phyloP scores from a whole-genome alignment of 2,329 filamentous ascomycete species.

The Xylariaceae sp. region DNA sequence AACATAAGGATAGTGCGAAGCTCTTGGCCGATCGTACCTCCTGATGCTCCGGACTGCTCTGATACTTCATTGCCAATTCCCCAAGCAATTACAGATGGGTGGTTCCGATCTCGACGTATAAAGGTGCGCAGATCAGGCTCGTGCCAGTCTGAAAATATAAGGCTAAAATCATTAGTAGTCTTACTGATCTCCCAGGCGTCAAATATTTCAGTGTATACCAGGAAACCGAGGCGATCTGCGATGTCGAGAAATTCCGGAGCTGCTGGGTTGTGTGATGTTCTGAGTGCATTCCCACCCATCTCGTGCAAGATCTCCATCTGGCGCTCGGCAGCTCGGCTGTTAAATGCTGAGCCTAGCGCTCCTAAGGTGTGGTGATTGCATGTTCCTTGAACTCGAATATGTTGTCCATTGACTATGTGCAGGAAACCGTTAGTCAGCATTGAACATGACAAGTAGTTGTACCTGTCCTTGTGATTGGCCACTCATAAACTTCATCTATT shows the following conservation, averaged over 20 bases:
- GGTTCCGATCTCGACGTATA: slow-evolving; percentile 52
- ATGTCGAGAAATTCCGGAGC: slow-evolving; percentile 48
- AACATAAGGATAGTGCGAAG: slow-evolving; percentile 40
- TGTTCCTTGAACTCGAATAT: slow-evolving; percentile 42
- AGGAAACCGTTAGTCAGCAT: too few relatives aligned
- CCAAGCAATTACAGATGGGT: slow-evolving; percentile 50
- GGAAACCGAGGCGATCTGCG: slow-evolving; percentile 45
- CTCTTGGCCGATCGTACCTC: slow-evolving; percentile 22
- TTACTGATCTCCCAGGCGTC: slow-evolving; percentile 48
- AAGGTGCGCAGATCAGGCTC: slow-evolving; percentile 50
- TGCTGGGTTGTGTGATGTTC: slow-evolving; percentile 52
- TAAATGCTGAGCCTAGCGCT: slow-evolving; percentile 47
- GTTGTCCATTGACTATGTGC: slow-evolving; percentile 46
- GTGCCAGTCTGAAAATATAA: slow-evolving; percentile 50
- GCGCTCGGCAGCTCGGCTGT: slow-evolving; percentile 43
- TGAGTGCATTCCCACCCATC: slow-evolving; percentile 47
- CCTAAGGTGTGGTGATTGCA: slow-evolving; percentile 52
- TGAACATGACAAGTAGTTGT: too few relatives aligned
- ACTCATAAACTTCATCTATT: too few relatives aligned
- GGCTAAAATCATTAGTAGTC: slow-evolving; percentile 45
- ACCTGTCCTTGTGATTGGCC: too few relatives aligned
- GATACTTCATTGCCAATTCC: slow-evolving; percentile 52
- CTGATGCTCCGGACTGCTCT: slow-evolving; percentile 36
- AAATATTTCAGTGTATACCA: slow-evolving; percentile 53
- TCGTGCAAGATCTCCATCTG: slow-evolving; percentile 48